Base-by-base conservation (phyloP, 495 filamentous ascomycete genomes). In the Hypoxylon lienhwacheense region DNA sequence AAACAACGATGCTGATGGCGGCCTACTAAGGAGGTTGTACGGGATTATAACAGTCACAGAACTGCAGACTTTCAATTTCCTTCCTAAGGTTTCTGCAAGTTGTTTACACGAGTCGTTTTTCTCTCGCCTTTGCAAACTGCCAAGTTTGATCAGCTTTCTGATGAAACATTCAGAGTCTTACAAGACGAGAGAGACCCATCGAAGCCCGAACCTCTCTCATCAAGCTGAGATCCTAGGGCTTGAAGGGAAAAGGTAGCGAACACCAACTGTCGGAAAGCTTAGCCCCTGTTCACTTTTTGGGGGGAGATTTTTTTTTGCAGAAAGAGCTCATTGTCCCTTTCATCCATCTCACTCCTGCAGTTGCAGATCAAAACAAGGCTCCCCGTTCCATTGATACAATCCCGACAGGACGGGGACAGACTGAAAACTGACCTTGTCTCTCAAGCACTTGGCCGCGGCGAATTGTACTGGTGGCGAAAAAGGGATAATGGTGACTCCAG, bases 401-500 rank as follows among this genome's bases (percentile, higher is more conserved):
- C 39, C 61, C 57, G 61, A 59, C 53, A 65, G 47, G 51, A 62
- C 58, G 49, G 57, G 57, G 47, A 43, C 47, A 43, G 44, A 22
- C 45, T 59, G 47, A 63, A 57, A 55, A 59, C 52, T 15, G 56
- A 49, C 47, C 51, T 60, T 51, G 50, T 59, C 49, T 55, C 49
- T 66, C 56, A 54, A 49, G 58, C 53, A 61, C 42, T 17, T 50
- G 44, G 44, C 53, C 58, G 58, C 53, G 36, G n/a, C 56, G 20
- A 52, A 50, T 57, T 58, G 48, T 44, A 63, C 31, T 34, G 35
- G 53, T 58, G 44, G 53, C 59, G 19, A 58, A 58, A 42, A 42
- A 63, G 44, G n/a, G n/a, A 72, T 63, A 64, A 77, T 77, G 74
- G 73, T 75, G 43, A 70, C 72, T 50, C 73, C 72, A 32, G 63